Percentiles rank a stretch among this genome's conserved stretches.
Conservation (phyloP, 176 grass and related monocot genomes). For the maize (Zea mays) region Zm-B73-REFERENCE-NAM-5.0 NC_050097.1:84076501-84077000, state of each 20-base stretch:
- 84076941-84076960: slow-evolving; percentile 12
- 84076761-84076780: slow-evolving; percentile 97
- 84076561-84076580: slow-evolving; percentile 9
- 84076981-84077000: slow-evolving; percentile 14
- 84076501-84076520: too few relatives aligned
- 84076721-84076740: slow-evolving; percentile 35
- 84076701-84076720: slow-evolving; percentile 22
- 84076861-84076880: slow-evolving; percentile 17
- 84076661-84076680: not conserved
- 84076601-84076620: not conserved
- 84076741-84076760: slow-evolving; percentile 87
- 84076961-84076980: slow-evolving; percentile 9
- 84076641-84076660: not conserved
- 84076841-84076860: slow-evolving; percentile 20
- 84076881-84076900: not conserved
- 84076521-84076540: not conserved
- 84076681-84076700: slow-evolving; percentile 37
- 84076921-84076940: not conserved
- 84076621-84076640: slow-evolving; percentile 1
- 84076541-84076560: not conserved
- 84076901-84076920: not conserved
- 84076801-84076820: slow-evolving; percentile 98
- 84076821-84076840: slow-evolving; percentile 49
- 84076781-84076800: slow-evolving; percentile 77
- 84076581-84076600: slow-evolving; percentile 12